Evolutionary conservation across 208 protist species (phyloP).

Genomic region (Crithidia sp.): DNA sequence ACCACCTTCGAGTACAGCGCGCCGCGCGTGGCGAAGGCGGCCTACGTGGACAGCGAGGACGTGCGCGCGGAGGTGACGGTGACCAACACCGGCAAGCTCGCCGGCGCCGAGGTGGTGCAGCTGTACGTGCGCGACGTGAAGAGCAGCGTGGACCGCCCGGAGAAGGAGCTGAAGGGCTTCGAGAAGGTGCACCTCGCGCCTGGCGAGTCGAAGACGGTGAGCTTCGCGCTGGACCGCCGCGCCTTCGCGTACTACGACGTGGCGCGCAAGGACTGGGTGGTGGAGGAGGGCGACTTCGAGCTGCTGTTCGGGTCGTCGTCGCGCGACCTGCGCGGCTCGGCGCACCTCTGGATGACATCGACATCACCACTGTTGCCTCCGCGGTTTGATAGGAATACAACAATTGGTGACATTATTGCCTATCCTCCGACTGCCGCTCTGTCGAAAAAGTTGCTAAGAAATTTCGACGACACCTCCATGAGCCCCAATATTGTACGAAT

Average conservation of each 20-base stretch:
- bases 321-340: conserved; percentile 21
- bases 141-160: conserved; percentile 14
- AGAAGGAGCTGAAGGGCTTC: conserved; percentile 23
- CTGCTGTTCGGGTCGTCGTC: conserved; percentile 27
- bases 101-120: conserved; percentile 19
- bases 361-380: neutral
- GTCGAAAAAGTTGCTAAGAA: conserved; percentile 9
- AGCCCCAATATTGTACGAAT: conserved; percentile 4
- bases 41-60: conserved; percentile 15
- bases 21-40: conserved; percentile 16
- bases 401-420: conserved; percentile 7
- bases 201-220: conserved; percentile 22
- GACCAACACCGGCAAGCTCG: conserved; percentile 13
- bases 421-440: conserved; percentile 6
- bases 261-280: conserved; percentile 29
- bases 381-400: conserved; percentile 4
- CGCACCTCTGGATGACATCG: neutral
- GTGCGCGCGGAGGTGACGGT: conserved; percentile 19
- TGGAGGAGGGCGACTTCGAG: conserved; percentile 26
- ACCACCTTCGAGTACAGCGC: conserved; percentile 17
- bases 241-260: conserved; percentile 32
- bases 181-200: conserved; percentile 26
- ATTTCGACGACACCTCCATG: conserved; percentile 1
- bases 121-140: conserved; percentile 20
- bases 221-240: conserved; percentile 24